Percentiles rank a stretch among this genome's conserved stretches.
Evolutionary conservation across 306 rosid species (phyloP).

Genomic region (Vigna hirtella): DNA sequence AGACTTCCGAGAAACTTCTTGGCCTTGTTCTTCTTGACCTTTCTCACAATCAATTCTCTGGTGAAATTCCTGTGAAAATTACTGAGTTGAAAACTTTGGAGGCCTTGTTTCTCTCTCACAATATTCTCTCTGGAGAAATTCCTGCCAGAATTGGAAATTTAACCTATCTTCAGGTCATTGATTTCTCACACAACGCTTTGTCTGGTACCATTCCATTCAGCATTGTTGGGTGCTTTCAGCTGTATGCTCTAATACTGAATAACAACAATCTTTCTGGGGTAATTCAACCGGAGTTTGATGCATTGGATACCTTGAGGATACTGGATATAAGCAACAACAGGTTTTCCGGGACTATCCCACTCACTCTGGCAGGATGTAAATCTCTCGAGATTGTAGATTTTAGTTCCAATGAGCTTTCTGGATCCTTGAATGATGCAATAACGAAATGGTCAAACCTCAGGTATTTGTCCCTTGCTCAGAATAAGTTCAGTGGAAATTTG

Average conservation of each 20-base stretch:
- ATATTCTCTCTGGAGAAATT: conserved; percentile 87
- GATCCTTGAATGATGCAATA: conserved; percentile 90
- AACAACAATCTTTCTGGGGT: conserved; percentile 93
- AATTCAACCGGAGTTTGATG: conserved; percentile 97
- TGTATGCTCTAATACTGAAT: conserved; percentile 85
- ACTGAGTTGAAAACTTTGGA: conserved; percentile 95
- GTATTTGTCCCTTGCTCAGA: conserved; percentile 86
- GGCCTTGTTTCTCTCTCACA: conserved; percentile 95
- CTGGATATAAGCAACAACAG: conserved; percentile 91
- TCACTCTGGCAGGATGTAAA: conserved; percentile 96
- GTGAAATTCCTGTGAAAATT: conserved; percentile 86
- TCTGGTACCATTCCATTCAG: conserved; percentile 92
- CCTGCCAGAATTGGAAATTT: conserved; percentile 92
- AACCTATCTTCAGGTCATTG: conserved; percentile 96
- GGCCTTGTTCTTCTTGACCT: conserved; percentile 95
- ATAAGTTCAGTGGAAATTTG: conserved; percentile 76
- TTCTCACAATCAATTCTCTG: conserved; percentile 88
- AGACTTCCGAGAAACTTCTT: conserved; percentile 83
- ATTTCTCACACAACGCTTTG: conserved; percentile 86
- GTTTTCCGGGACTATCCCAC: conserved; percentile 92
- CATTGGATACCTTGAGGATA: conserved; percentile 91
- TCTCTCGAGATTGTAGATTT: conserved; percentile 94
- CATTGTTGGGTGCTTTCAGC: conserved; percentile 97
- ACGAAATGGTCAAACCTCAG: conserved; percentile 90
- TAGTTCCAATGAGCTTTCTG: conserved; percentile 93